Conservation (phyloP, 306 rosid species). For the Fagus crenata region DNA sequence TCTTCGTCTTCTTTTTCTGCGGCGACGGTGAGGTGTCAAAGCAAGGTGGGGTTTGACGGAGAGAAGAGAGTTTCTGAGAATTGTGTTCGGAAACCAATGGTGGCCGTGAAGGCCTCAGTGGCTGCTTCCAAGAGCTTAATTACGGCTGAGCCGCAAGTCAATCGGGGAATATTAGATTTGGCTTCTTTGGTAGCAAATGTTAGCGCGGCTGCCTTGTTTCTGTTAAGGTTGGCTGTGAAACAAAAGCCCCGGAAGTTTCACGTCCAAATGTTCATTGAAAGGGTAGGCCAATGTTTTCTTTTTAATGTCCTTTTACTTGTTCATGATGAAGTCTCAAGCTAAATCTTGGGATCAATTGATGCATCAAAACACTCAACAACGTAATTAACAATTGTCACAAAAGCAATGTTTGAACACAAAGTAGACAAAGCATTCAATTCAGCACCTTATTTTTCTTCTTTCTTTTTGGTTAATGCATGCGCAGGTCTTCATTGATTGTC, state of each 20-base stretch:
- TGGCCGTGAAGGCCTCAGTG: constrained; percentile 21
- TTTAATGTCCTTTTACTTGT: not conserved
- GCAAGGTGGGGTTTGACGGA: constrained; percentile 8
- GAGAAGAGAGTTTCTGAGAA: constrained; percentile 3
- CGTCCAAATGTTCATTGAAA: constrained; percentile 50
- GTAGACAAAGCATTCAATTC: too few species aligned
- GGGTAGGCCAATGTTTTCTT: constrained; percentile 16
- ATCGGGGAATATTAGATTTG: constrained; percentile 21
- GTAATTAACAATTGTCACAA: too few species aligned
- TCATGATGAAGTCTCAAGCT: too few species aligned
- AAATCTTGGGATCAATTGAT: too few species aligned
- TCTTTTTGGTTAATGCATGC: not conserved
- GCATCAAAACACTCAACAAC: too few species aligned
- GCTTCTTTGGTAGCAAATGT: constrained; percentile 17
- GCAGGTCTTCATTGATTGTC: constrained; percentile 52
- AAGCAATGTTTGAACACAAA: too few species aligned
- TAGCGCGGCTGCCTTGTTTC: constrained; percentile 12
- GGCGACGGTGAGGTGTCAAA: constrained; percentile 7
- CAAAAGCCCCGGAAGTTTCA: constrained; percentile 9
- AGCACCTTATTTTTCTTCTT: not conserved
- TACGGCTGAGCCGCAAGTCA: not conserved
- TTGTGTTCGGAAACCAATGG: constrained; percentile 13
- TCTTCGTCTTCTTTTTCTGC: constrained; percentile 23
- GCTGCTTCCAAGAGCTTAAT: not conserved
- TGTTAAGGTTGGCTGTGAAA: constrained; percentile 22